Conservation (phyloP, 805 yeast species). For the Candida taoyuanica region DNA sequence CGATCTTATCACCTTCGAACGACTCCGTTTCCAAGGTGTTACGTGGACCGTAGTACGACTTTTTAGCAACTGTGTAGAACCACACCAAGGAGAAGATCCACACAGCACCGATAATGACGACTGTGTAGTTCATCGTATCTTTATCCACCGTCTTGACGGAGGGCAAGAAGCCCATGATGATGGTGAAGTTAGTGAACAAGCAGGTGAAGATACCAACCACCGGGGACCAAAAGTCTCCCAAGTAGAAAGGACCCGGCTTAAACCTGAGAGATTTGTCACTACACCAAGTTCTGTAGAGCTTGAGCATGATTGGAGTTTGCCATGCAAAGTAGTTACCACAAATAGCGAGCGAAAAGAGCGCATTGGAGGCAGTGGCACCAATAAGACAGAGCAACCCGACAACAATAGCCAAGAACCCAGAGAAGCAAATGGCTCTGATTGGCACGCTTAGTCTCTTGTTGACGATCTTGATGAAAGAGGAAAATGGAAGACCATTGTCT, state of each 20-base stretch:
- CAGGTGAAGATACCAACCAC: conserved; percentile 43
- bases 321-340: conserved; percentile 42
- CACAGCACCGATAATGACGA: conserved; percentile 60
- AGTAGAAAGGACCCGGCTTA: conserved; percentile 62
- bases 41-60: conserved; percentile 54
- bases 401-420: conserved; percentile 34
- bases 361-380: conserved; percentile 40
- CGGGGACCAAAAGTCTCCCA: conserved; percentile 47
- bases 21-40: conserved; percentile 1
- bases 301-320: conserved; percentile 35
- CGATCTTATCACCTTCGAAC: neutral
- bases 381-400: conserved; percentile 39
- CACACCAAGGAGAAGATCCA: conserved; percentile 54
- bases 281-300: conserved; percentile 39
- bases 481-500: conserved; percentile 68
- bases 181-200: conserved; percentile 46
- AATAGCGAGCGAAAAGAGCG: conserved; percentile 39
- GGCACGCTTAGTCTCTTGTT: conserved; percentile 58
- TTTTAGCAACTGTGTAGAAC: conserved; percentile 48
- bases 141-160: conserved; percentile 30
- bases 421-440: conserved; percentile 50
- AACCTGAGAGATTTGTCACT: conserved; percentile 36
- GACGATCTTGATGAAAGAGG: conserved; percentile 52
- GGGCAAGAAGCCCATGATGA: conserved; percentile 62
- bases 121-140: conserved; percentile 65